Conservation (phyloP, 768 basidiomycete species). For the Lanmaoa rubissima region DNA sequence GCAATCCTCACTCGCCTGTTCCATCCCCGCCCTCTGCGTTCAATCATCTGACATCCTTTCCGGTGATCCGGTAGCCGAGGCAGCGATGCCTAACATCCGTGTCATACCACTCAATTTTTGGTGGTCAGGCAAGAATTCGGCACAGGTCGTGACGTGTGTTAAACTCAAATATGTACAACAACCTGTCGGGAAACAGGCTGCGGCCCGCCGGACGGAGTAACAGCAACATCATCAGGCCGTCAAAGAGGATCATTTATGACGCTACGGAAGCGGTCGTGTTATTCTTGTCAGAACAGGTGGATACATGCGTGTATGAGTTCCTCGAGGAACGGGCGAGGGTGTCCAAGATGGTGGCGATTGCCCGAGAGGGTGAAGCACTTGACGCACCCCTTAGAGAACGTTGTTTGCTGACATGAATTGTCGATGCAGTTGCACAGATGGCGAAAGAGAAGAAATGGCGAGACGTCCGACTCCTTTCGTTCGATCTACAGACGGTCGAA, state of each 20-base stretch:
- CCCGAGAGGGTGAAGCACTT: constrained; percentile 67
- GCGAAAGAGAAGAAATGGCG: constrained; percentile 67
- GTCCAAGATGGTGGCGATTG: constrained; percentile 92
- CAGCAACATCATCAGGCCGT: constrained; percentile 68
- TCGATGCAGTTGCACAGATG: constrained; percentile 71
- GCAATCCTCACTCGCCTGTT: constrained; percentile 71
- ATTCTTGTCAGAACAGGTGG: constrained; percentile 82
- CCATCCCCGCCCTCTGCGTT: constrained; percentile 82
- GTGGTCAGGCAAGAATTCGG: constrained; percentile 77
- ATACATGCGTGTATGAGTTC: constrained; percentile 87
- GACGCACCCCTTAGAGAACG: not conserved
- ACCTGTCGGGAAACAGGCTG: constrained; percentile 69
- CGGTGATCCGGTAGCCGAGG: constrained; percentile 83
- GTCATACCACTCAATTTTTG: constrained; percentile 87
- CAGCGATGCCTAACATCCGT: constrained; percentile 89
- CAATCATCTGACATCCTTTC: constrained; percentile 78
- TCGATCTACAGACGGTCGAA: constrained; percentile 91
- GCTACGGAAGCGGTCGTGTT: constrained; percentile 85
- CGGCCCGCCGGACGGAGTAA: constrained; percentile 47
- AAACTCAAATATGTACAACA: constrained; percentile 90
- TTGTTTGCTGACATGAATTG: not conserved
- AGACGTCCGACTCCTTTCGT: constrained; percentile 81
- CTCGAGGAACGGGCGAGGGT: constrained; percentile 91
- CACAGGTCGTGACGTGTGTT: constrained; percentile 84
- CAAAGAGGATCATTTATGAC: constrained; percentile 87